These are phyloP conservation scores for Boletus rubescentipes DNA, from an alignment of 768 basidiomycete species.

Conservation along the genomic window DNA sequence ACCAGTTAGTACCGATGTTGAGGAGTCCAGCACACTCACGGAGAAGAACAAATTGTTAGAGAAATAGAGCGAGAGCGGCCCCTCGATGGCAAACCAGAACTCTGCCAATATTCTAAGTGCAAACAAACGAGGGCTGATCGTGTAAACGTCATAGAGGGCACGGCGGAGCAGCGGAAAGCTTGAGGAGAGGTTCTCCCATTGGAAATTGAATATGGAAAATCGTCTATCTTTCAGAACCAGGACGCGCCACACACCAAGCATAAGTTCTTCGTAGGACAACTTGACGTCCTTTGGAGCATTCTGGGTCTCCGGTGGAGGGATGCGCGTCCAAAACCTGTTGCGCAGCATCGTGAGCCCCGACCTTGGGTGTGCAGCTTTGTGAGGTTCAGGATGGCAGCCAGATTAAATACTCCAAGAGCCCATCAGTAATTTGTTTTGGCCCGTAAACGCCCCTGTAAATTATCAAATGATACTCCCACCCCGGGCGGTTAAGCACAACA, in stretches of 20 bases:
- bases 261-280: conserved; percentile 9
- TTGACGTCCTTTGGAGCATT: background rate
- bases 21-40: conserved; percentile 8
- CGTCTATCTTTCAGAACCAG: conserved; percentile 13
- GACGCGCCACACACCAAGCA: conserved; percentile 27
- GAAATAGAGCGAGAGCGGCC: conserved; percentile 21
- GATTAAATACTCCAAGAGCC: background rate
- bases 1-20: background rate
- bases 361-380: background rate
- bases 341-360: background rate
- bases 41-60: conserved; percentile 21
- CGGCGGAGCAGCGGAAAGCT: conserved; percentile 10
- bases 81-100: conserved; percentile 22
- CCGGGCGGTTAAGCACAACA: no score
- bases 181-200: conserved; percentile 3
- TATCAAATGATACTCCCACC: no score
- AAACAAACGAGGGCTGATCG: conserved; percentile 22
- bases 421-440: background rate
- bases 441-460: no score
- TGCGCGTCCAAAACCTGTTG: background rate
- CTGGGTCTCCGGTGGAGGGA: background rate
- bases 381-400: background rate
- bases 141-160: conserved; percentile 23
- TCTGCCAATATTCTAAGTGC: conserved; percentile 2
- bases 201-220: conserved; percentile 5